A percentile compares a stretch with the other conserved stretches of the same genome.
Conservation (phyloP, 208 protist genomes). For the Trypanosomatidae sp. region DNA sequence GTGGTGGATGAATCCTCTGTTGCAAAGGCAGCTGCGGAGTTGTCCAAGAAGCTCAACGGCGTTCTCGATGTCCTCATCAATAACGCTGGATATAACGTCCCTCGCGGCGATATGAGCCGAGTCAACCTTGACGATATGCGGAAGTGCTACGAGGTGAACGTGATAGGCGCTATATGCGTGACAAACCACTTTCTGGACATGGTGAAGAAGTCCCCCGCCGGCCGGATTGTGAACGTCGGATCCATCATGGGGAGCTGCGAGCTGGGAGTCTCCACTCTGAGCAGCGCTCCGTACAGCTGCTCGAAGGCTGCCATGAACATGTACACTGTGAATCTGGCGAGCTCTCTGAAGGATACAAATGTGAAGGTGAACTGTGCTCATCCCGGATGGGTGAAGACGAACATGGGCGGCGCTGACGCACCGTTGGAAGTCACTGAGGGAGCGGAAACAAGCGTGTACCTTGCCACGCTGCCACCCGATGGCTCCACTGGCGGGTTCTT, state of each 20-base stretch:
- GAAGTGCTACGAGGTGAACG: slow-evolving; percentile 63
- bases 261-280: slow-evolving; percentile 9
- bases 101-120: slow-evolving; percentile 12
- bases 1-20: slow-evolving; percentile 49
- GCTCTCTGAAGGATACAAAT: slow-evolving; percentile 45
- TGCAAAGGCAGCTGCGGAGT: slow-evolving; percentile 36
- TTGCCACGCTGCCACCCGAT: slow-evolving; percentile 69
- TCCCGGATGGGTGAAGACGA: slow-evolving; percentile 73
- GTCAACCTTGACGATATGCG: slow-evolving; percentile 39
- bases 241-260: slow-evolving; percentile 70
- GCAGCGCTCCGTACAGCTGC: slow-evolving; percentile 42
- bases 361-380: slow-evolving; percentile 72
- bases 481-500: slow-evolving; percentile 78
- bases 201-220: slow-evolving; percentile 52
- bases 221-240: slow-evolving; percentile 76
- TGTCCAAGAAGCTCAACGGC: slow-evolving; percentile 36
- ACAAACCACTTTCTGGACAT: slow-evolving; percentile 68
- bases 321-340: slow-evolving; percentile 75
- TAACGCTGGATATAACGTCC: slow-evolving; percentile 38
- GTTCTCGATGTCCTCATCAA: slow-evolving; percentile 76
- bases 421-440: slow-evolving; percentile 53
- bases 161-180: slow-evolving; percentile 52
- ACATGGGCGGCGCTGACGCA: slow-evolving; percentile 62
- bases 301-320: slow-evolving; percentile 84
- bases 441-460: slow-evolving; percentile 69